phyloP scores from a whole-genome alignment of 75 land plant genomes.

The Ceratopteris richardii region DNA sequence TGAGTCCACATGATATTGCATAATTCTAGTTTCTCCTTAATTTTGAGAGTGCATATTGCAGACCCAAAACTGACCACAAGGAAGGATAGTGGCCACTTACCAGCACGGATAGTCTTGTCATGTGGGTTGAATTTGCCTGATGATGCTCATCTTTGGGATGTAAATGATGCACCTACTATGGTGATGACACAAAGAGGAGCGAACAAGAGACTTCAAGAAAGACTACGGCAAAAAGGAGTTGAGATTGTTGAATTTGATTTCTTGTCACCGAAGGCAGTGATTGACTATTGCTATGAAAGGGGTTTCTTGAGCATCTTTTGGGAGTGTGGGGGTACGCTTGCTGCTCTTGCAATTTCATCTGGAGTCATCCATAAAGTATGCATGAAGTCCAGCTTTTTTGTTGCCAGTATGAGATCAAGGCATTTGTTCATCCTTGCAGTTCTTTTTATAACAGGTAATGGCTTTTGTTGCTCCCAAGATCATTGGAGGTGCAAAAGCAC shows the following conservation, averaged over 20 bases:
- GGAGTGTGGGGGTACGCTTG: constrained; percentile 42
- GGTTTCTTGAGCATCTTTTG: constrained; percentile 35
- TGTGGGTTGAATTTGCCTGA: constrained; percentile 29
- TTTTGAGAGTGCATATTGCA: no score
- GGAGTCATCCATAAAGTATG: constrained; percentile 42
- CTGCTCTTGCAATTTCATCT: constrained; percentile 36
- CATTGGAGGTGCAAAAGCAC: constrained; percentile 34
- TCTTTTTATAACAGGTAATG: constrained; percentile 18
- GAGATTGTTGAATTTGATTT: constrained; percentile 45
- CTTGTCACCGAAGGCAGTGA: constrained; percentile 30
- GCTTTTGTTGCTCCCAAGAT: constrained; percentile 47
- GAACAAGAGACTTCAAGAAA: constrained; percentile 24
- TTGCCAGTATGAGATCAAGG: no score
- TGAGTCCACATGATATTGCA: no score
- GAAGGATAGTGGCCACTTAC: constrained; percentile 30
- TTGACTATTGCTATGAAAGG: constrained; percentile 27
- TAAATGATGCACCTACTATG: constrained; percentile 24
- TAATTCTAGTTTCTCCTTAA: no score
- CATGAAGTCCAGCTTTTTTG: neutral
- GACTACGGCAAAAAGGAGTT: constrained; percentile 22
- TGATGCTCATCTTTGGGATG: constrained; percentile 39
- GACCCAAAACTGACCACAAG: constrained; percentile 40
- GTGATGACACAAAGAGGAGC: constrained; percentile 33
- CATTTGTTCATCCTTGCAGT: no score
- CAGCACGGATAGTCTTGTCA: constrained; percentile 39